Evolutionary conservation across 1,139 yeast species (phyloP), one percentile per base, ranked within the genome.

Genomic region (Taphrina pruni): DNA sequence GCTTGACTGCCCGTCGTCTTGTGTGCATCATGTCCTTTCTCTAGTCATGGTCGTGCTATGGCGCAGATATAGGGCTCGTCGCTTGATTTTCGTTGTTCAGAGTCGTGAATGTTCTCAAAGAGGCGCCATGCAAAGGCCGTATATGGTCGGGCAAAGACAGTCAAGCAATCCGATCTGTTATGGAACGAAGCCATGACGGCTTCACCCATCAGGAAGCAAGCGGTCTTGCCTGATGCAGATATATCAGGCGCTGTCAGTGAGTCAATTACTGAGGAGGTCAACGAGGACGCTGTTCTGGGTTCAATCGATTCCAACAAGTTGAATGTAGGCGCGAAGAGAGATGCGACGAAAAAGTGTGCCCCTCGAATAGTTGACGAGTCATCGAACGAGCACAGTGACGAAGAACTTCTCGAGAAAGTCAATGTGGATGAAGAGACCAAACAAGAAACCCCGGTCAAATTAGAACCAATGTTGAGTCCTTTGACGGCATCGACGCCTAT

Each of bases 131-230:
- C n/a, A n/a, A 58, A 45, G 41, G 45, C 61, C 11, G 67, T 64
- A 6, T 64, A 64, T 46, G 67, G 67, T 54, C 54, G 43, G 36
- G 45, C 55, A 38, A 45, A 48, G 36, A 14, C 46, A 17, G 32
- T 11, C 20, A 45, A 55, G 20, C 52, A 56, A 21, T 41, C 61
- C 14, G 60, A 17, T 12, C 55, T 43, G 11, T 48, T 64, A 6
- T 64, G 67, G 67, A 48, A 64, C 2, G 67, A 64, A 14, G 58
- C 61, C 20, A 64, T 64, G 26, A 38, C 61, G 7, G 67, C 67
- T 2, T 54, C 61, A 9, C 67, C 67, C 11, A 46, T 54, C 20
- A 50, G 32, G 41, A 54, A 36, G 46, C 39, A 58, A 58, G 46
- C 14, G n/a, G 46, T 43, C 17, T 17, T 43, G 46, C n/a, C 14